These are phyloP conservation scores for Aspergillus conjunctus DNA, from an alignment of 495 filamentous ascomycete species.

Conservation along the genomic window DNA sequence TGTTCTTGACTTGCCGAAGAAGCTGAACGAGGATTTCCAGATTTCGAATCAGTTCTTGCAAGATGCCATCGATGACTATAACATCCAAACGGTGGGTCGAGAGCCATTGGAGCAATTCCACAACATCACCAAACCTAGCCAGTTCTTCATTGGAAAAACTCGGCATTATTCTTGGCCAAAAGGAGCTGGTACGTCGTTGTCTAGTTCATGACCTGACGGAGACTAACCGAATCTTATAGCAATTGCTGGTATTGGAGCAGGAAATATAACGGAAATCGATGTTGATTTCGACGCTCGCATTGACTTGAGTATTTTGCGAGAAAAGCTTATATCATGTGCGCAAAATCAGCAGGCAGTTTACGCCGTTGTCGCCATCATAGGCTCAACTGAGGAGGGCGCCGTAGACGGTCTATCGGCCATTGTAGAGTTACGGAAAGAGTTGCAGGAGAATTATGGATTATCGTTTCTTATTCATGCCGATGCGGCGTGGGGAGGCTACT, in stretches of 20 bases:
- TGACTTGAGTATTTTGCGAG: slow-evolving; percentile 34
- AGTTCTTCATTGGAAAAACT: slow-evolving; percentile 41
- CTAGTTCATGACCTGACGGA: not conserved
- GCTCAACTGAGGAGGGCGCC: slow-evolving; percentile 43
- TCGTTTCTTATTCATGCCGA: slow-evolving; percentile 49
- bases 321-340: slow-evolving; percentile 30
- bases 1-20: slow-evolving; percentile 44
- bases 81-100: slow-evolving; percentile 46
- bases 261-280: slow-evolving; percentile 37
- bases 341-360: slow-evolving; percentile 35
- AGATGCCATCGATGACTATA: slow-evolving; percentile 35
- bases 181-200: slow-evolving; percentile 33
- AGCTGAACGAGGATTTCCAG: slow-evolving; percentile 38
- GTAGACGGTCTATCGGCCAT: slow-evolving; percentile 43
- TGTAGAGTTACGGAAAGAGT: slow-evolving; percentile 38
- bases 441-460: slow-evolving; percentile 37
- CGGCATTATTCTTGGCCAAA: slow-evolving; percentile 56
- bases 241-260: slow-evolving; percentile 46
- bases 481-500: slow-evolving; percentile 56
- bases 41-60: slow-evolving; percentile 39
- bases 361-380: slow-evolving; percentile 32
- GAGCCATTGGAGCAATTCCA: slow-evolving; percentile 30
- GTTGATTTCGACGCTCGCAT: slow-evolving; percentile 44
- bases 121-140: slow-evolving; percentile 29
- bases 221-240: not conserved